Evolutionary conservation across 441 rosid species (phyloP).

Genomic region (Aquilaria agallochum): DNA sequence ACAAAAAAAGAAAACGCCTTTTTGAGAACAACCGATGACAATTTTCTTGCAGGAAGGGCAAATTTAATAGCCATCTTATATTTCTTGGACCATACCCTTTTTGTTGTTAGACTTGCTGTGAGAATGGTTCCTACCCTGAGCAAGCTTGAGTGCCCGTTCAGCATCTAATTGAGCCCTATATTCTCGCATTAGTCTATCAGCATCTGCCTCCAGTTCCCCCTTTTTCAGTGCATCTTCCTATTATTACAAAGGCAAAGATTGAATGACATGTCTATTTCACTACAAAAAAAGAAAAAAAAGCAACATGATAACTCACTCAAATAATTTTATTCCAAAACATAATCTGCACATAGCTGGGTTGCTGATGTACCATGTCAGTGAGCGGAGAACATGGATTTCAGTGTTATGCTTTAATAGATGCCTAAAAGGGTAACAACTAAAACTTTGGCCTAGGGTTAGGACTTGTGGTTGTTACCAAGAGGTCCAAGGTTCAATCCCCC

Average conservation of each 20-base stretch:
- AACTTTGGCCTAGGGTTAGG: no score
- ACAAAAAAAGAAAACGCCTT: not conserved
- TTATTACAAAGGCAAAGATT: constrained; percentile 18
- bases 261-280: no score
- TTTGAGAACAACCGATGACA: constrained; percentile 7
- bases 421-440: no score
- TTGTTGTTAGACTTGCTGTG: constrained; percentile 47
- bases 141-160: constrained; percentile 88
- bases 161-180: constrained; percentile 99
- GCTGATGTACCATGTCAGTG: not conserved
- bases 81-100: constrained; percentile 38
- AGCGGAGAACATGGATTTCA: no score
- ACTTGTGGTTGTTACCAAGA: no score
- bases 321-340: not conserved
- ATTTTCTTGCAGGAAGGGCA: constrained; percentile 4
- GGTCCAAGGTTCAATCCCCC: no score
- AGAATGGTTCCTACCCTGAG: constrained; percentile 86
- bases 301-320: not conserved
- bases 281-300: not conserved
- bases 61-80: no score
- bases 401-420: no score
- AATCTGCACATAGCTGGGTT: not conserved
- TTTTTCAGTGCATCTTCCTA: constrained; percentile 91
- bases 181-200: constrained; percentile 93
- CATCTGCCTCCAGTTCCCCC: constrained; percentile 91